These are phyloP conservation scores for Coffea humblotiana DNA, from an alignment of 305 asterid genomes.

Conservation along the genomic window DNA sequence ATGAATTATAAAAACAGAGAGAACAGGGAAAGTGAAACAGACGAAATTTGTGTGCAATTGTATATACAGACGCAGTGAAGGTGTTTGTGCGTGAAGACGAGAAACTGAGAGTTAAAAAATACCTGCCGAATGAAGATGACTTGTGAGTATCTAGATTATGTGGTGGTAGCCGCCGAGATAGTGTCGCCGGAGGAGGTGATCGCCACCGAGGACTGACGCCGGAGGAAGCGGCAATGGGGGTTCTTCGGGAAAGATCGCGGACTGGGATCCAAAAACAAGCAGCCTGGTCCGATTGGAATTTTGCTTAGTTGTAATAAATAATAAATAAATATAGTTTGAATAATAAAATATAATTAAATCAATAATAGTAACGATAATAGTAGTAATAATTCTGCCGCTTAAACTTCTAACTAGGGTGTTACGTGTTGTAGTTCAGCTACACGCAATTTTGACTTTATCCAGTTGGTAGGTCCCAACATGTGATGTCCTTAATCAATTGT, in stretches of 20 bases:
- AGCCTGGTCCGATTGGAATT: not conserved
- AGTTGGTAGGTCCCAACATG: no score
- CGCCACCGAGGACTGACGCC: not conserved
- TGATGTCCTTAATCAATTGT: no score
- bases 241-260: constrained; percentile 1
- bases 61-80: not conserved
- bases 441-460: no score
- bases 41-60: not conserved
- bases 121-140: not conserved
- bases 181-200: not conserved
- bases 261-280: constrained; percentile 8
- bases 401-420: no score
- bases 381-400: no score
- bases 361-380: no score
- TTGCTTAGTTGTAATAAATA: not conserved
- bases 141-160: not conserved
- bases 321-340: not conserved
- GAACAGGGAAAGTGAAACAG: not conserved
- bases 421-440: no score
- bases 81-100: not conserved
- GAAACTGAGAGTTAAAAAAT: not conserved
- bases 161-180: not conserved
- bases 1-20: not conserved
- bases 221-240: not conserved
- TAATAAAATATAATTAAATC: no score